A percentile compares a stretch with the other conserved stretches of the same genome.
Evolutionary conservation across 441 rosid genomes (phyloP).

Genomic region (Geranium incanum): DNA sequence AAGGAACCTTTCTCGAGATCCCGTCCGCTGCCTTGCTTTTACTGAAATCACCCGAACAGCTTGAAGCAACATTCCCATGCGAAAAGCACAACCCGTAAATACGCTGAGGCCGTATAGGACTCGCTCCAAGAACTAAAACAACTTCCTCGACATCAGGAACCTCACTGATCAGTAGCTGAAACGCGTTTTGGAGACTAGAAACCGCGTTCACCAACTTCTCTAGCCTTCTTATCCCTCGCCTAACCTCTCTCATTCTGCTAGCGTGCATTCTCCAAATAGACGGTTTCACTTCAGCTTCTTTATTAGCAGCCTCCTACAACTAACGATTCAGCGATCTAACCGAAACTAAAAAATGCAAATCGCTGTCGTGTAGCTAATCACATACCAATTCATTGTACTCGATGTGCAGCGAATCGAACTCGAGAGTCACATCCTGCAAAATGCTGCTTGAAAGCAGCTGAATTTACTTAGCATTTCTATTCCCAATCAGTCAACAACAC

Average conservation of each 20-base stretch:
- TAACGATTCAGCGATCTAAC: conserved; percentile 24
- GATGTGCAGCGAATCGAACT: conserved; percentile 40
- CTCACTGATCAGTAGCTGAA: conserved; percentile 42
- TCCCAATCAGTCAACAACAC: not conserved
- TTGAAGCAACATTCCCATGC: conserved; percentile 24
- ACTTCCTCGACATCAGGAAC: conserved; percentile 40
- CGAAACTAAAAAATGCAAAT: conserved; percentile 8
- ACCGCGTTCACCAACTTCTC: conserved; percentile 59
- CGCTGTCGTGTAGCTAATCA: conserved; percentile 14
- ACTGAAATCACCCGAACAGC: conserved; percentile 37
- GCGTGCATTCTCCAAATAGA: conserved; percentile 40
- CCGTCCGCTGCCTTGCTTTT: conserved; percentile 57
- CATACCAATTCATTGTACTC: conserved; percentile 63
- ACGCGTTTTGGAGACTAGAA: conserved; percentile 42
- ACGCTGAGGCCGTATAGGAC: conserved; percentile 61
- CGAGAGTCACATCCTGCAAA: conserved; percentile 62
- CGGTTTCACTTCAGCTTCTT: conserved; percentile 39
- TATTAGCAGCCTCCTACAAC: conserved; percentile 42
- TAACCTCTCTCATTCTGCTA: conserved; percentile 66
- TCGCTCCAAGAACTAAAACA: conserved; percentile 60
- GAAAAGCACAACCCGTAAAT: conserved; percentile 54
- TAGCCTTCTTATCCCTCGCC: conserved; percentile 49
- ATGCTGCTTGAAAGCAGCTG: conserved; percentile 36
- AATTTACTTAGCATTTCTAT: conserved; percentile 4
- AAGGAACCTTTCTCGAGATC: conserved; percentile 69